phyloP scores from a whole-genome alignment of 2,329 filamentous ascomycete genomes.

The Chaetomium sp. region DNA sequence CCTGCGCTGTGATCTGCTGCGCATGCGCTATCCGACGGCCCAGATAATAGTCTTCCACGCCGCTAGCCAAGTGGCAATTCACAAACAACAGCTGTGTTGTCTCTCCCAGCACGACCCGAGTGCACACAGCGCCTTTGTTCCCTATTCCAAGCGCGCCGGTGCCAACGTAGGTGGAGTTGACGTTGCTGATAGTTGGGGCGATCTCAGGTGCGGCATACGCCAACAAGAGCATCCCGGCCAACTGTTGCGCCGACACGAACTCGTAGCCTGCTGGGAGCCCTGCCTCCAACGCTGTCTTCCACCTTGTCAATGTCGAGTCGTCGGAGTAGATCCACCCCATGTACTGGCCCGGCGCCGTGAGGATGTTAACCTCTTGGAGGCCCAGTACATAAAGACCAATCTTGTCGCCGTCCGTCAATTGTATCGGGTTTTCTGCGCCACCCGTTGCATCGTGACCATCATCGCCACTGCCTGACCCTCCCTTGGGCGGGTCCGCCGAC shows the following conservation, averaged over 20 bases:
- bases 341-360: slow-evolving; percentile 73
- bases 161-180: slow-evolving; percentile 77
- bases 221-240: slow-evolving; percentile 77
- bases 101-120: slow-evolving; percentile 78
- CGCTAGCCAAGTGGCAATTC: slow-evolving; percentile 87
- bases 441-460: slow-evolving; percentile 37
- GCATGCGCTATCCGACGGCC: slow-evolving; percentile 90
- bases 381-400: slow-evolving; percentile 86
- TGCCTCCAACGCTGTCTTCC: slow-evolving; percentile 69
- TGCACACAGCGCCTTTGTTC: slow-evolving; percentile 87
- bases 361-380: slow-evolving; percentile 85
- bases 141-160: slow-evolving; percentile 89
- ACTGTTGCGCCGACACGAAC: slow-evolving; percentile 72
- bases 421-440: slow-evolving; percentile 29
- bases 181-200: slow-evolving; percentile 65
- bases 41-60: slow-evolving; percentile 67
- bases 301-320: slow-evolving; percentile 56
- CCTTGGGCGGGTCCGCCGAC: slow-evolving; percentile 39
- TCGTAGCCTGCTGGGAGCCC: slow-evolving; percentile 72
- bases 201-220: slow-evolving; percentile 79
- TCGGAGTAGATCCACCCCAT: slow-evolving; percentile 62
- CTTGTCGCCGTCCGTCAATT: slow-evolving; percentile 55
- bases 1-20: slow-evolving; percentile 66
- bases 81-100: slow-evolving; percentile 84
- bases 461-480: slow-evolving; percentile 30